Evolutionary conservation across 805 yeast genomes (phyloP).

Genomic region (Pichia deserticola): DNA sequence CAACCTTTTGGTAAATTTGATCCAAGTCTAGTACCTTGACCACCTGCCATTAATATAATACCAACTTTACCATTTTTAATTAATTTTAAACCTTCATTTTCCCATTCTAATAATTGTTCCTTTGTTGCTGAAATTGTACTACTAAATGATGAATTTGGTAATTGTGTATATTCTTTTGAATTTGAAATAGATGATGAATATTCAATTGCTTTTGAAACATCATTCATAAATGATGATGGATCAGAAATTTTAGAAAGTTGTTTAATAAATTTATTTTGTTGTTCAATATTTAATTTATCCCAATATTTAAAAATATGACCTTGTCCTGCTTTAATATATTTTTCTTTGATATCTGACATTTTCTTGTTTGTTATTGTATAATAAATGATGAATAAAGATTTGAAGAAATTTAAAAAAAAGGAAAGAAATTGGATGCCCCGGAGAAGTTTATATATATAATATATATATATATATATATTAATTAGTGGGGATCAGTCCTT

Average conservation of each 20-base stretch:
- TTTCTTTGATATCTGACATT: conserved; percentile 9
- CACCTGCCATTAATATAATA: conserved; percentile 93
- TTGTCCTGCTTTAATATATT: conserved; percentile 42
- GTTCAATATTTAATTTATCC: conserved; percentile 30
- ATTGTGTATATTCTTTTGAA: conserved; percentile 33
- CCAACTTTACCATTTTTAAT: conserved; percentile 72
- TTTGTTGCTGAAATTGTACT: conserved; percentile 34
- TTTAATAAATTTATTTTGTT: conserved; percentile 31
- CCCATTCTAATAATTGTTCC: conserved; percentile 25
- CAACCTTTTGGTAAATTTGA: conserved; percentile 91
- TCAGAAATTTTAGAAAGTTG: conserved; percentile 37
- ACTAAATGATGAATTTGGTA: conserved; percentile 49
- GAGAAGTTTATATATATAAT: too few relatives aligned
- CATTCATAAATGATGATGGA: conserved; percentile 33
- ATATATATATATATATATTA: too few relatives aligned
- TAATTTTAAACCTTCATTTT: conserved; percentile 53
- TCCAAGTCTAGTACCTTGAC: conserved; percentile 95
- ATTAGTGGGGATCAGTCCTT: too few relatives aligned
- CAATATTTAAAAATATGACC: conserved; percentile 44
- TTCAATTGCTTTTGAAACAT: conserved; percentile 41
- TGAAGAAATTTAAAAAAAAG: too few relatives aligned
- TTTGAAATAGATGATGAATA: conserved; percentile 22
- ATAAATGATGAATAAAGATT: too few relatives aligned
- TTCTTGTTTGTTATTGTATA: neutral
- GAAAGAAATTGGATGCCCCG: too few relatives aligned